Evolutionary conservation across 495 filamentous ascomycete species (phyloP), one percentile per base, ranked within the genome.

Genomic region (Talaromyces thailandensis): DNA sequence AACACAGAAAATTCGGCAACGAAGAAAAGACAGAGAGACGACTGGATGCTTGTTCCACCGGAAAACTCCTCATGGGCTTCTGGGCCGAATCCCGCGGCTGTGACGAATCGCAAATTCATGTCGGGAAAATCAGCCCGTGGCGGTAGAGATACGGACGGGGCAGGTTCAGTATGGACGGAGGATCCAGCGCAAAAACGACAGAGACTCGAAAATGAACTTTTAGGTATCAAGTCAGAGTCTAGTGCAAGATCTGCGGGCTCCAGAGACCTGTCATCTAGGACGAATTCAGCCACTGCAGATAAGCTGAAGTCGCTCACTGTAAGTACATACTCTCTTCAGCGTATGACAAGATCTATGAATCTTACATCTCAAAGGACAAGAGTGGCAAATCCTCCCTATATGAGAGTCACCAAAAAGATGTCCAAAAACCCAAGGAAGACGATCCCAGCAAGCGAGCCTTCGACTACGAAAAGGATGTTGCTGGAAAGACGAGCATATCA

Each of bases 401-500:
- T 62, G 84, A 89, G 59, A 78, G 86, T 65, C 84, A 88, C 62
- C 78, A 83, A 65, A 65, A 71, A 24, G 68, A 65, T 5, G 67
- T 61, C 3, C 69, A 67, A 28, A 72, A 82, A 25, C 82, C 85
- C 65, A 83, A 90, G 59, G 91, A 94, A 29, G 93, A 98, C 77
- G 93, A 98, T 71, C 94, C 94, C 24, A 95, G 90, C 68, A 84
- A 84, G 71, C 79, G 94, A 63, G 87, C 85, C 8, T 98, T 97
- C 78, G 92, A 97, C 75, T 80, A 84, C 52, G 92, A 98, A 75
- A 98, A 97, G 79, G 94, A 98, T 73, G 94, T 98, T 81, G 88
- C 83, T 53, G 77, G 87, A 9, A 86, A 87, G 11, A 83, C 85
- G 3, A 86, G 84, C 70, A 82, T 97, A 45, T 87, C 86, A n/a